Conservation (phyloP, 331 rosid species). For the Prunus yedoensis region DNA sequence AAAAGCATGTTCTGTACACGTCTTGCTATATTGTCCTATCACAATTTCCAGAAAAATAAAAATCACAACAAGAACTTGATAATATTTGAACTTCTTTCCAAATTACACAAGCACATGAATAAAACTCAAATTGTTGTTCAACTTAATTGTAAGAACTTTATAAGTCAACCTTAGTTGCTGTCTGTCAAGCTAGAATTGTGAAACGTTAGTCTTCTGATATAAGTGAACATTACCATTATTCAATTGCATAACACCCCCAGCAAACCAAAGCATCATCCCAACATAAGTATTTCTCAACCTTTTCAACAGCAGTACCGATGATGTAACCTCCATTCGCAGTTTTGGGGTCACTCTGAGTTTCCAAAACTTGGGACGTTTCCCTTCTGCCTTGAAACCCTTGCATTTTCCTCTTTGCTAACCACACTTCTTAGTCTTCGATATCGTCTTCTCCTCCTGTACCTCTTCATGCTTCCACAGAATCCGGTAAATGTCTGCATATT, state of each 20-base stretch:
- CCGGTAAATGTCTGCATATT: too few relatives aligned
- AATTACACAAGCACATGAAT: background rate
- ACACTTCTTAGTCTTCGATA: constrained; percentile 26
- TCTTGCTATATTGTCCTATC: too few relatives aligned
- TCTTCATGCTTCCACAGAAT: constrained; percentile 17
- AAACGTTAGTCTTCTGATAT: constrained; percentile 6
- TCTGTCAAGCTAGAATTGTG: background rate
- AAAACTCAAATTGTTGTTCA: constrained; percentile 8
- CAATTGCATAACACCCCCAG: constrained; percentile 28
- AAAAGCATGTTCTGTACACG: too few relatives aligned
- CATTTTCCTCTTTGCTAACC: constrained; percentile 4
- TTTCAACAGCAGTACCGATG: constrained; percentile 7
- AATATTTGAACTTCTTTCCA: too few relatives aligned
- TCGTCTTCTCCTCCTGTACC: constrained; percentile 20
- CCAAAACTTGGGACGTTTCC: constrained; percentile 17
- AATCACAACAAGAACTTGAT: too few relatives aligned
- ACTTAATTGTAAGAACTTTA: background rate
- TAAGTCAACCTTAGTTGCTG: background rate
- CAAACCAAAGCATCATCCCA: constrained; percentile 35
- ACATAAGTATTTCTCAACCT: constrained; percentile 35
- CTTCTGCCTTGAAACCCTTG: constrained; percentile 6
- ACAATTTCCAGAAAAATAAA: too few relatives aligned
- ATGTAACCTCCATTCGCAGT: constrained; percentile 9
- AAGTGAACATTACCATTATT: constrained; percentile 24
- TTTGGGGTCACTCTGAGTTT: constrained; percentile 17